These are phyloP conservation scores for Chlorella vulgaris DNA, from an alignment of 139 green algal genomes.

Conservation along the genomic window DNA sequence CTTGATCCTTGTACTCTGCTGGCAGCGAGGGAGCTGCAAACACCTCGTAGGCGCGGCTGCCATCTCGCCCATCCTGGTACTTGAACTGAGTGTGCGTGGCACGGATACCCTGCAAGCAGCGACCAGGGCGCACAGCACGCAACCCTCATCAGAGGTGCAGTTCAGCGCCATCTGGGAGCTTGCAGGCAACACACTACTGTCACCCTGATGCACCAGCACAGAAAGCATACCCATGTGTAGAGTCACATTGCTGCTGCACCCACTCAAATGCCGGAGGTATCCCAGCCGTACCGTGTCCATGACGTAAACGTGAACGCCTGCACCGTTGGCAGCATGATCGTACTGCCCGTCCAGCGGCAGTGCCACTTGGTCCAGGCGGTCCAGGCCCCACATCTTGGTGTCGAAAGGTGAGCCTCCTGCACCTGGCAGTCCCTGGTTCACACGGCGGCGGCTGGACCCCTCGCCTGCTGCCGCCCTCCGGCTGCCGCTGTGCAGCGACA, in stretches of 20 bases:
- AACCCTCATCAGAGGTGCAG: too few relatives aligned
- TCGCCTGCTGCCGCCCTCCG: too few relatives aligned
- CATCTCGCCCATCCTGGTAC: not conserved
- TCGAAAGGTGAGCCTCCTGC: not conserved
- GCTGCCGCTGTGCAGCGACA: slow-evolving; percentile 10
- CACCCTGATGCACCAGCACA: not conserved
- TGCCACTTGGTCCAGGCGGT: slow-evolving; percentile 66
- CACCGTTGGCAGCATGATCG: slow-evolving; percentile 50
- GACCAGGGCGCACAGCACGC: too few relatives aligned
- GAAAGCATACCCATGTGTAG: not conserved
- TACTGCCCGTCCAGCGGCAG: slow-evolving; percentile 71
- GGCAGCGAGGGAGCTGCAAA: slow-evolving; percentile 8
- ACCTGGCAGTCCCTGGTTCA: too few relatives aligned
- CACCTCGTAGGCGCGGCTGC: slow-evolving; percentile 4
- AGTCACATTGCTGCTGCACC: too few relatives aligned
- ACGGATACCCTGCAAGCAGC: slow-evolving; percentile 59
- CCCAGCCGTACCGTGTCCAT: slow-evolving; percentile 62
- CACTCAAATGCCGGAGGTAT: too few relatives aligned
- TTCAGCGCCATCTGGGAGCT: not conserved
- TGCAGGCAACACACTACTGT: not conserved
- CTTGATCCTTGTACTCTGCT: not conserved
- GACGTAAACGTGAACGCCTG: slow-evolving; percentile 73
- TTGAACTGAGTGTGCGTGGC: slow-evolving; percentile 55
- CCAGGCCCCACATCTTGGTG: slow-evolving; percentile 59
- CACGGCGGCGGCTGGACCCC: too few relatives aligned